Base-by-base conservation (phyloP, 176 grass and related monocot species). In the Metroxylon sagu region DNA sequence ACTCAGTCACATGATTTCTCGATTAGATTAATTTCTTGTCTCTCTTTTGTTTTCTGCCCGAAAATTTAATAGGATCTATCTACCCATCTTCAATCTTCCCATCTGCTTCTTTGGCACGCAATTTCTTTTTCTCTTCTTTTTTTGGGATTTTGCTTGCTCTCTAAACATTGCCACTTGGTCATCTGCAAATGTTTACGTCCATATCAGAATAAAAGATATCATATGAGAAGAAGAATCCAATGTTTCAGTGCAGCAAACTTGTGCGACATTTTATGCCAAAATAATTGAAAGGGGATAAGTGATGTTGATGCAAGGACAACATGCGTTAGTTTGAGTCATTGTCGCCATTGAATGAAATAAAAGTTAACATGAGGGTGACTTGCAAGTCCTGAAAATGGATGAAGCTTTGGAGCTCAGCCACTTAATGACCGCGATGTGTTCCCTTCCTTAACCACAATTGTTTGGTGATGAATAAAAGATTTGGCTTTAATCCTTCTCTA, bases 271-370 rank as follows among this genome's bases (percentile, higher is more conserved):
- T 18, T 19, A 23, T 35, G 58, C 4, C 28, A 35, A 39, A 30
- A 35, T 60, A 30, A 60, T 39, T 60, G 58, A 17, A 60, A 60
- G 4, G n/a, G 15, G 31, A 27, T 29, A 16, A 28, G 57, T 5
- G 21, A 59, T 59, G 57, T 59, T 54, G 19, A 16, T 60, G 58
- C 35, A 17, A 60, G 18, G 58, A 60, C 17, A 30, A n/a, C 58
- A 18, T 60, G 15, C 35, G 28, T 60, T 60, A 18, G 25, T 30
- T 39, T 19, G 2, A 18, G 16, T 56, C 54, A 12, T 56, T 6
- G 23, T 18, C 54, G 2, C 7, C 18, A 60, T 60, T 60, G 58
- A 60, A 60, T 60, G 14, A 17, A 10, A 14, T 1, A 1, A 43
- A 43, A 43, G 12, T 5, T 18, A 8, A 29, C 28, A 60, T 35